phyloP scores from a whole-genome alignment of 2,329 filamentous ascomycete genomes.

The Cladosporium colombiae region DNA sequence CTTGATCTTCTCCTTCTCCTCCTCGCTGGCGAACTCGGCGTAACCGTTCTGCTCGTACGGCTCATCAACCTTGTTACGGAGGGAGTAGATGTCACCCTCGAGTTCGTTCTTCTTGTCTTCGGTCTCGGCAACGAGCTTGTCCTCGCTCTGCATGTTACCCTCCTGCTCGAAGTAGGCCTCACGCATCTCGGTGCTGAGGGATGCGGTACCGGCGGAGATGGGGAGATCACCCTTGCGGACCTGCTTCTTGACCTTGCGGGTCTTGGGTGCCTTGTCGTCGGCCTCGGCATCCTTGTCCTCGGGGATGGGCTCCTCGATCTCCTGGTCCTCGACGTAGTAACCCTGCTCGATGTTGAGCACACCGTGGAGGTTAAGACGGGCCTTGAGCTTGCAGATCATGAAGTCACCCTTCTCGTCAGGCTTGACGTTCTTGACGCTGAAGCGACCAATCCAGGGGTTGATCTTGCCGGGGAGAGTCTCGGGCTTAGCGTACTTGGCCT shows the following conservation, averaged over 20 bases:
- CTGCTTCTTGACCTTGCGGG: constrained; percentile 98
- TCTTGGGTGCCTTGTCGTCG: constrained; percentile 64
- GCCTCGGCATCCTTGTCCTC: constrained; percentile 68
- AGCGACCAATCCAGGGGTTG: constrained; percentile 93
- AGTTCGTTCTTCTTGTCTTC: constrained; percentile 99
- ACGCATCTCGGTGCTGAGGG: constrained; percentile 71
- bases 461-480: constrained; percentile 84
- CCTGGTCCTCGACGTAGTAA: constrained; percentile 97
- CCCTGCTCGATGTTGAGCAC: constrained; percentile 94
- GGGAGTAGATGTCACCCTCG: constrained; percentile 94
- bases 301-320: constrained; percentile 90
- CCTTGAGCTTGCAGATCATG: constrained; percentile 99
- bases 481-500: constrained; percentile 88
- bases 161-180: constrained; percentile 76
- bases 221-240: constrained; percentile 95
- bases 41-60: constrained; percentile 59
- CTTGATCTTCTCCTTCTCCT: constrained; percentile 86
- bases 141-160: constrained; percentile 89
- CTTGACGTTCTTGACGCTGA: constrained; percentile 97
- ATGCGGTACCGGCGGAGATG: constrained; percentile 78
- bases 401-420: constrained; percentile 92
- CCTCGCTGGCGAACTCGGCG: constrained; percentile 81
- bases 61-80: constrained; percentile 92
- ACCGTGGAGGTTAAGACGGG: constrained; percentile 92
- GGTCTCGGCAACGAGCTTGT: constrained; percentile 96